Percentiles rank a stretch among this genome's conserved stretches.
Conservation (phyloP, 345 rosid genomes). For the Euphorbia lathyris region DNA sequence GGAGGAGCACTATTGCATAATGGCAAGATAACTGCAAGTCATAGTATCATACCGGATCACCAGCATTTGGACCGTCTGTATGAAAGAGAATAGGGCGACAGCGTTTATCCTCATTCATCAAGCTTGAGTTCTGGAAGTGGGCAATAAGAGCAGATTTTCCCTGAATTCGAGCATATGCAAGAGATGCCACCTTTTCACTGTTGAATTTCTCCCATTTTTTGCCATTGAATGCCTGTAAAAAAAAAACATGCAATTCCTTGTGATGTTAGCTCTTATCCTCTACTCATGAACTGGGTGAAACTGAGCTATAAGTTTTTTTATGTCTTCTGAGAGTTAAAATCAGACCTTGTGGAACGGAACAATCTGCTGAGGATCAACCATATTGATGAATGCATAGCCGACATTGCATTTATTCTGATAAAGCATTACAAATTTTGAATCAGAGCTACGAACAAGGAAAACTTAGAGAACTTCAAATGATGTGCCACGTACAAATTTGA, state of each 20-base stretch:
- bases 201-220: conserved; percentile 93
- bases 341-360: conserved; percentile 47
- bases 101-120: conserved; percentile 92
- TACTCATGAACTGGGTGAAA: too few species aligned
- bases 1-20: background rate
- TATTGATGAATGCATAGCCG: conserved; percentile 89
- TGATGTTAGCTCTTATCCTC: background rate
- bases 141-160: conserved; percentile 83
- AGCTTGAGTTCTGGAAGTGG: conserved; percentile 91
- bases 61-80: conserved; percentile 85
- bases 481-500: background rate
- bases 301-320: too few species aligned
- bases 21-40: too few species aligned
- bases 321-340: background rate
- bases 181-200: conserved; percentile 85
- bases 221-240: conserved; percentile 79
- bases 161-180: conserved; percentile 85
- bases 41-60: conserved; percentile 61
- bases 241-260: background rate
- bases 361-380: conserved; percentile 72
- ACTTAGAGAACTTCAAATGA: background rate
- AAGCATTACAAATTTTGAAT: background rate
- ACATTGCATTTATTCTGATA: conserved; percentile 91
- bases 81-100: conserved; percentile 88
- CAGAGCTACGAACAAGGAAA: background rate